A percentile compares a stretch with the other conserved stretches of the same genome.
phyloP scores from a whole-genome alignment of 257 asterid genomes.

The Ilex aquifolium region DNA sequence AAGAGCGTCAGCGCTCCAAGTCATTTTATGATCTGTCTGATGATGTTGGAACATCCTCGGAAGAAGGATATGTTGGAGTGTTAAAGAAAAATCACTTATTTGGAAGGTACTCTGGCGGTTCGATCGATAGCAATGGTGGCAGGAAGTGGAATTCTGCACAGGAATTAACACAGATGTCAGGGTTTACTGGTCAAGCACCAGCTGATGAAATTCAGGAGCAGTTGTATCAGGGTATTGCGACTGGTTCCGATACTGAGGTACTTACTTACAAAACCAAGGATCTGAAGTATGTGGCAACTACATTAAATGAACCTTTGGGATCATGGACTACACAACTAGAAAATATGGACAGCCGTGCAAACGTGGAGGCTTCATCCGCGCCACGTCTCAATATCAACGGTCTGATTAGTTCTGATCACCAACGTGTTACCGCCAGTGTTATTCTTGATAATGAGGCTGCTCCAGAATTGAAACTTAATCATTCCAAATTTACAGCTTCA shows the following conservation, averaged over 20 bases:
- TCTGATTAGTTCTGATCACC: constrained; percentile 48
- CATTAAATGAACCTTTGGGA: constrained; percentile 42
- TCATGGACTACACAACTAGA: constrained; percentile 28
- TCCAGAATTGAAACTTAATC: constrained; percentile 37
- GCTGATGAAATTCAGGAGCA: constrained; percentile 58
- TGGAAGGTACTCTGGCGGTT: constrained; percentile 94
- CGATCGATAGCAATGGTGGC: constrained; percentile 82
- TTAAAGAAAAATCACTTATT: constrained; percentile 60
- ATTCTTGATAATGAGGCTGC: constrained; percentile 46
- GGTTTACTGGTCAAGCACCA: constrained; percentile 30
- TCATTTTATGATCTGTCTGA: constrained; percentile 83
- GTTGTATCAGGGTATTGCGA: constrained; percentile 37
- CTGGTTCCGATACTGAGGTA: constrained; percentile 45
- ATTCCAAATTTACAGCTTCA: constrained; percentile 49
- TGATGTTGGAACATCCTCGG: constrained; percentile 83
- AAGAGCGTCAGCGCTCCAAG: constrained; percentile 80
- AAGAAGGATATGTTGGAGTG: constrained; percentile 71
- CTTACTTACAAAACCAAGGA: constrained; percentile 41
- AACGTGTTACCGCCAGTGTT: constrained; percentile 32
- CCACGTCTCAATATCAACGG: constrained; percentile 58
- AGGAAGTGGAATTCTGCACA: constrained; percentile 70
- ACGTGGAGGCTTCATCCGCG: constrained; percentile 39
- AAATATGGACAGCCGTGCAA: constrained; percentile 33
- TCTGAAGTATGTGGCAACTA: constrained; percentile 37
- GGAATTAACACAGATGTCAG: constrained; percentile 1